Conservation (phyloP, 2,329 filamentous ascomycete genomes). For the Microsporum audouinii region DNA sequence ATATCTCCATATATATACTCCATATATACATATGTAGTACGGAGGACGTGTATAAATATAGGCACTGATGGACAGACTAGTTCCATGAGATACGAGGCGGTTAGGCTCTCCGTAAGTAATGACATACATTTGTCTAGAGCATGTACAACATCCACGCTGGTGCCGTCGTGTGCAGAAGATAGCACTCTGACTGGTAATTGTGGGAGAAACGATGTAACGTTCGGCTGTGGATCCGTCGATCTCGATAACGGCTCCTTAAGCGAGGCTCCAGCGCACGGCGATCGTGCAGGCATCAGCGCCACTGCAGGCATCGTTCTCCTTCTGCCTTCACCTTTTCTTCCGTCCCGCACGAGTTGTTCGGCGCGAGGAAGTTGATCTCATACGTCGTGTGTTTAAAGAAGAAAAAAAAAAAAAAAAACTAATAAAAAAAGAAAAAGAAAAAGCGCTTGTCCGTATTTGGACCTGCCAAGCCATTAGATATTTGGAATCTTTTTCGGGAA, state of each 20-base stretch:
- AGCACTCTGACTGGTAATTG: neutral
- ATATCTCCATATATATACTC: neutral
- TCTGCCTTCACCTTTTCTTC: neutral
- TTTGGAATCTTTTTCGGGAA: neutral
- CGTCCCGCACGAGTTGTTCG: neutral
- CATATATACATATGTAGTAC: neutral
- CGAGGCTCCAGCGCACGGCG: conserved; percentile 1
- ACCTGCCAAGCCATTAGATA: neutral
- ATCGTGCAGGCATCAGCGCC: conserved; percentile 1
- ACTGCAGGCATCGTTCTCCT: neutral
- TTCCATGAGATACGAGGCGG: neutral
- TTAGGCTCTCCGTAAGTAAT: neutral
- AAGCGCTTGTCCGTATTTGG: neutral
- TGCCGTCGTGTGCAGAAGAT: neutral
- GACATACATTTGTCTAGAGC: conserved; percentile 2
- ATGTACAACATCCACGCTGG: neutral
- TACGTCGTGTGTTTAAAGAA: neutral
- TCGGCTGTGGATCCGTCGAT: conserved; percentile 1
- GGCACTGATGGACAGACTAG: neutral
- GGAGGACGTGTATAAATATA: neutral
- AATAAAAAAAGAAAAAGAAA: neutral
- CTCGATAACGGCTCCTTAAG: conserved; percentile 3
- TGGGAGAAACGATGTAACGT: neutral
- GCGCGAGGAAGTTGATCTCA: neutral
- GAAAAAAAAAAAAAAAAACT: neutral